Evolutionary conservation across 148 eudicot species (phyloP), one percentile per base, ranked within the genome.

Genomic region (Tetragonia tetragonoides): DNA sequence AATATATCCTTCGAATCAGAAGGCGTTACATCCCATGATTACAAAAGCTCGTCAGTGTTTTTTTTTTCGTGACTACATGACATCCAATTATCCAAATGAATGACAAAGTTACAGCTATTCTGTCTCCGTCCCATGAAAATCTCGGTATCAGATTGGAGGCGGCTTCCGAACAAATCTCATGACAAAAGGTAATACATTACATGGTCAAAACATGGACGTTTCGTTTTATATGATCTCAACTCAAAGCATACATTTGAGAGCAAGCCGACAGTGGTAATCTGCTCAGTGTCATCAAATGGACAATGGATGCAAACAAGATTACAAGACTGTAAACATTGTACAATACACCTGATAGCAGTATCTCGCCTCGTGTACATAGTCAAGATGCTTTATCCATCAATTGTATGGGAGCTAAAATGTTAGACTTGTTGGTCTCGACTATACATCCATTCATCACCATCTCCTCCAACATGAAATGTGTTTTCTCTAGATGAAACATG

Each of bases 391-490:
- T 96, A 79, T 96, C 99, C 97, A 93, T 88, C 68, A 96, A 83
- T 81, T 96, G 99, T 77, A 96, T 93, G 1, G 97, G 99, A 53
- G 93, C 80, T 44, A 93, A 82, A 62, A 96, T 93, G 77, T 91
- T 96, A n/a, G 98, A 41, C 86, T 93, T 93, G 90, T 95, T 93
- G 68, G 99, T 96, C 88, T 96, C 99, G 6, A 96, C 89, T 42
- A 96, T 82, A 74, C 98, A 93, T 54, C 99, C 99, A 81, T 96
- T 96, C 99, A 96, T 96, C 75, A 96, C 99, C 99, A 96, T 96
- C 84, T 96, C 99, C 80, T 96, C 99, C 84, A 96, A 86, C 99
- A 96, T 96, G 86, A 96, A 96, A 84, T 96, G 99, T 10, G 99
- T 95, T 76, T 93, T 96, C 91, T 96, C 99, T 44, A 96, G 80